A percentile compares a stretch with the other conserved stretches of the same genome.
Evolutionary conservation across 208 protist genomes (phyloP).

Genomic region (Perkinsela sp.): DNA sequence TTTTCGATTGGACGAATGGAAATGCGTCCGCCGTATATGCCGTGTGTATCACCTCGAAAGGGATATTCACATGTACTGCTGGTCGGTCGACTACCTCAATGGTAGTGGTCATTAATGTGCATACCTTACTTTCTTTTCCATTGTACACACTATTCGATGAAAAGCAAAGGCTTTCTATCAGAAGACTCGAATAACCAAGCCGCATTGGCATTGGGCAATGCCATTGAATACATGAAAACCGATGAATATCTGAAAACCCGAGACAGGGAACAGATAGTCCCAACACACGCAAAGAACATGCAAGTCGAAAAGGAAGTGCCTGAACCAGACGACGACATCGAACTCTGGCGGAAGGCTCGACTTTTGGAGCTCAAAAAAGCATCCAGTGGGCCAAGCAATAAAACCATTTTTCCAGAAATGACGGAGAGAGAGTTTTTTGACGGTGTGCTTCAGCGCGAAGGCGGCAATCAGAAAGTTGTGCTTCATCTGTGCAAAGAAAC

Average conservation of each 20-base stretch:
- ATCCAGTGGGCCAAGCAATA: slow-evolving; percentile 4
- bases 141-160: neutral
- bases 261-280: neutral
- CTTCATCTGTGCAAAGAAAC: slow-evolving; percentile 80
- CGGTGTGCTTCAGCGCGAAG: slow-evolving; percentile 59
- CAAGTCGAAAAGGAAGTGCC: slow-evolving; percentile 1
- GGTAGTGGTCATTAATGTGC: too few species aligned
- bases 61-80: too few species aligned
- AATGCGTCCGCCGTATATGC: too few species aligned
- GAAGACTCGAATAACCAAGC: slow-evolving; percentile 4
- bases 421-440: slow-evolving; percentile 73
- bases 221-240: slow-evolving; percentile 7
- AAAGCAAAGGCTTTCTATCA: slow-evolving; percentile 1
- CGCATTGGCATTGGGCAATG: slow-evolving; percentile 1
- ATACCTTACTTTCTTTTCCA: too few species aligned
- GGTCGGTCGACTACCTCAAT: too few species aligned
- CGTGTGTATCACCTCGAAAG: too few species aligned
- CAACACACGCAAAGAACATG: neutral
- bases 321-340: slow-evolving; percentile 10
- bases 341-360: slow-evolving; percentile 5
- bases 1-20: too few species aligned
- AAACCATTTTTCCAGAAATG: slow-evolving; percentile 66
- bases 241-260: slow-evolving; percentile 5
- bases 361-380: slow-evolving; percentile 7
- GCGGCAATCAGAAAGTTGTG: slow-evolving; percentile 37